Conservation (phyloP, 306 rosid genomes). For the Gleditsia sinensis region DNA sequence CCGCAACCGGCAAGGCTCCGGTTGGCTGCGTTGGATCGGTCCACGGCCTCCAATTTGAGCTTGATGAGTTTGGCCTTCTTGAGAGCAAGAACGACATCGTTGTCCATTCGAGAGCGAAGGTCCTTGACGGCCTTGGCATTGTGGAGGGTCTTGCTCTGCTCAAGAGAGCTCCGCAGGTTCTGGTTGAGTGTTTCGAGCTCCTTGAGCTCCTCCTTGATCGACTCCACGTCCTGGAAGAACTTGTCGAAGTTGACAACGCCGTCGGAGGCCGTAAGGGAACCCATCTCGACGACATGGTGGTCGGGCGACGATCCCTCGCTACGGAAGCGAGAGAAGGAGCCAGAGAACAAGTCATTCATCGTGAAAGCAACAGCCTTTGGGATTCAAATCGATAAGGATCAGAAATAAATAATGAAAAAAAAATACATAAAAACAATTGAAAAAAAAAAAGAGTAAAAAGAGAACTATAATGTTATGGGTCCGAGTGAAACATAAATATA, state of each 20-base stretch:
- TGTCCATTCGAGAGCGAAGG: conserved; percentile 72
- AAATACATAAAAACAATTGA: no score
- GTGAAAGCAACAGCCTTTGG: neutral
- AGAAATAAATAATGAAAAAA: neutral
- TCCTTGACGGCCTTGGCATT: conserved; percentile 69
- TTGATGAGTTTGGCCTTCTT: conserved; percentile 71
- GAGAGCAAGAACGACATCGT: conserved; percentile 58
- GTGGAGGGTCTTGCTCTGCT: conserved; percentile 69
- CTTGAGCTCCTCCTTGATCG: conserved; percentile 64
- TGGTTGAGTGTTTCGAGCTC: conserved; percentile 57
- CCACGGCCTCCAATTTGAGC: conserved; percentile 66
- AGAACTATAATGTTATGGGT: neutral
- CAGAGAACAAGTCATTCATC: conserved; percentile 64
- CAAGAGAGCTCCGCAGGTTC: conserved; percentile 50
- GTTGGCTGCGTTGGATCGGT: conserved; percentile 69
- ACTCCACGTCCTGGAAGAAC: conserved; percentile 66
- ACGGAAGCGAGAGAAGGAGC: conserved; percentile 58
- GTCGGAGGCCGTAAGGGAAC: conserved; percentile 1
- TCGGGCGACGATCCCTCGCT: conserved; percentile 46
- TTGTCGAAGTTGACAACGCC: conserved; percentile 52
- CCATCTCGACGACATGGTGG: conserved; percentile 59
- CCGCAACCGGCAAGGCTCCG: conserved; percentile 65
- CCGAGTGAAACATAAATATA: neutral
- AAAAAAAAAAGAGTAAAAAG: neutral
- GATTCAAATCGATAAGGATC: neutral